These are phyloP conservation scores for Pythium vanterpoolii DNA, from an alignment of 352 stramenopile genomes.

Conservation along the genomic window DNA sequence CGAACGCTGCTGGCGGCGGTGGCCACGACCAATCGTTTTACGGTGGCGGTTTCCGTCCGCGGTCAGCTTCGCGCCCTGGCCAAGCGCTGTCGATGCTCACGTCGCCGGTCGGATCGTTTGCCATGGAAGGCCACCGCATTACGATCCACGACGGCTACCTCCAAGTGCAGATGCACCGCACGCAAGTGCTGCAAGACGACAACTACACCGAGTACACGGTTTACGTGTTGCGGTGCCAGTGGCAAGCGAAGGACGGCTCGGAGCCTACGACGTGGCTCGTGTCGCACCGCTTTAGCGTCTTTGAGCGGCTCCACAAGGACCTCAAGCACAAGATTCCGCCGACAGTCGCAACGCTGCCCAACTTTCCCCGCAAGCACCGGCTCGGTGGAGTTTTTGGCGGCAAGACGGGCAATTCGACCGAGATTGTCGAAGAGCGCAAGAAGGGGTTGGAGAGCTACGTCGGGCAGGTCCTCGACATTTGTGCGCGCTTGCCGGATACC, in stretches of 20 bases:
- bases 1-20: constrained; percentile 31
- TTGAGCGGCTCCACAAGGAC: constrained; percentile 72
- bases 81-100: constrained; percentile 59
- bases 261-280: constrained; percentile 64
- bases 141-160: constrained; percentile 87
- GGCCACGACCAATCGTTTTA: constrained; percentile 42
- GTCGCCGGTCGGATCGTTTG: constrained; percentile 71
- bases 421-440: constrained; percentile 86
- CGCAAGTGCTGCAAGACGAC: constrained; percentile 84
- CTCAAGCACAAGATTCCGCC: constrained; percentile 70
- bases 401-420: constrained; percentile 83
- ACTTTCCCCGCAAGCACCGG: constrained; percentile 84
- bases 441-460: constrained; percentile 78
- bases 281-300: constrained; percentile 70
- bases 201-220: constrained; percentile 89
- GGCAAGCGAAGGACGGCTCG: constrained; percentile 59
- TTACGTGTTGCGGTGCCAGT: constrained; percentile 84
- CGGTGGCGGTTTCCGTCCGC: constrained; percentile 40
- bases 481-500: constrained; percentile 70
- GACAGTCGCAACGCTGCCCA: constrained; percentile 54
- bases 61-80: constrained; percentile 58
- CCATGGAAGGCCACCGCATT: constrained; percentile 71
- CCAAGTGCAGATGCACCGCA: constrained; percentile 81
- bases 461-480: constrained; percentile 80
- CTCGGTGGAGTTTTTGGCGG: constrained; percentile 79